These are phyloP conservation scores for Powellomyces hirtus DNA, from an alignment of 192 early-diverging fungal genomes.

Conservation along the genomic window DNA sequence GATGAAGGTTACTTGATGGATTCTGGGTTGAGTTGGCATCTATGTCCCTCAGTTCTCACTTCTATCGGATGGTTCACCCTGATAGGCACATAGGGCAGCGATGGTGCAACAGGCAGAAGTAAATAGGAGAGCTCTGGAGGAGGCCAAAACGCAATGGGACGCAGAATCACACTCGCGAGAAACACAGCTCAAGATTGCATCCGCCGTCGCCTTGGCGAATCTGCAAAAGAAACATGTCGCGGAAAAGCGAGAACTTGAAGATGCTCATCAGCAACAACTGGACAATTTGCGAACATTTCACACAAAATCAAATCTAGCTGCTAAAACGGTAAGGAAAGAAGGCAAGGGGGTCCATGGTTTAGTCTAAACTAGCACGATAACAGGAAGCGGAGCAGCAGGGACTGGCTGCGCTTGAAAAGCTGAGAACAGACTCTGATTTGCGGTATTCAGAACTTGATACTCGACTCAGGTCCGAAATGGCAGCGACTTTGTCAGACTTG, in stretches of 20 bases:
- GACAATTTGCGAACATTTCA: constrained; percentile 42
- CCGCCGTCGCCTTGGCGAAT: constrained; percentile 35
- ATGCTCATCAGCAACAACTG: constrained; percentile 33
- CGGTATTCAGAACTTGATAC: constrained; percentile 9
- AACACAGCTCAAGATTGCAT: constrained; percentile 45
- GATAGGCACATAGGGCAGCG: background rate
- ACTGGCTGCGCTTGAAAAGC: constrained; percentile 1
- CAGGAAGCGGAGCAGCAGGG: constrained; percentile 39
- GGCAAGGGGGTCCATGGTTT: background rate
- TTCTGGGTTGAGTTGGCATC: no score
- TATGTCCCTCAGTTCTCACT: no score
- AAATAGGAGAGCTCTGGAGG: constrained; percentile 21
- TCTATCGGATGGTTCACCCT: background rate
- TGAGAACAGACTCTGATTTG: background rate
- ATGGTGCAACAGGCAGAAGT: constrained; percentile 8
- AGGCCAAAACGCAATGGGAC: constrained; percentile 36
- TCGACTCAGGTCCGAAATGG: background rate
- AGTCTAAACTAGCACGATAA: background rate
- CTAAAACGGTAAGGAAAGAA: constrained; percentile 37
- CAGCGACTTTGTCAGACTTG: background rate
- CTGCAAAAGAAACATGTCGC: constrained; percentile 34
- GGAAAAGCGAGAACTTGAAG: constrained; percentile 35
- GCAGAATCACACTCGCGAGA: constrained; percentile 36
- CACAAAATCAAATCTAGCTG: constrained; percentile 32
- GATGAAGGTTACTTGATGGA: no score